Conservation (phyloP, 306 rosid genomes). For the Cucumis sativus region DNA sequence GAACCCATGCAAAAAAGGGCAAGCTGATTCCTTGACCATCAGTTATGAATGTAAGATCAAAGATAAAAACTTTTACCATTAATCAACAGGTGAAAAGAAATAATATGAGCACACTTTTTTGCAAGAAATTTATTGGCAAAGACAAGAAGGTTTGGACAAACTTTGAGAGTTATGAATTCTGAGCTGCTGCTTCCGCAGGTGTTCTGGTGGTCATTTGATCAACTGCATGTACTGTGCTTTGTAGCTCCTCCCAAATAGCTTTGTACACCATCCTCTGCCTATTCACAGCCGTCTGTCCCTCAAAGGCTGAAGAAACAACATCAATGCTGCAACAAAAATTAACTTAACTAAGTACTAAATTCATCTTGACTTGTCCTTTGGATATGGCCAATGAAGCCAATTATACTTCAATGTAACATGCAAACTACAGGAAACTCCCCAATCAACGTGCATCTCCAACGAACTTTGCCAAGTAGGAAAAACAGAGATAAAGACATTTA, state of each 20-base stretch:
- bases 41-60: not conserved
- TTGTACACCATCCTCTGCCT: slow-evolving; percentile 97
- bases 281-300: slow-evolving; percentile 83
- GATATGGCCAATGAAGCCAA: not conserved
- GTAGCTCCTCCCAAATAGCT: slow-evolving; percentile 98
- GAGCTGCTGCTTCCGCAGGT: slow-evolving; percentile 53
- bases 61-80: not conserved
- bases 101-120: not conserved
- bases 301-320: slow-evolving; percentile 62
- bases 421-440: not conserved
- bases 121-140: not conserved
- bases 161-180: slow-evolving; percentile 13
- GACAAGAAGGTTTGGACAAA: not conserved
- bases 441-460: not conserved
- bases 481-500: not conserved
- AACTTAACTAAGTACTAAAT: not conserved
- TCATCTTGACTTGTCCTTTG: not conserved
- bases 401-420: not conserved
- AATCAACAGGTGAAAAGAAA: not conserved
- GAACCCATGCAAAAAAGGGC: not conserved
- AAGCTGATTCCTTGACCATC: not conserved
- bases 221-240: slow-evolving; percentile 82
- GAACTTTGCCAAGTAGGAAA: not conserved
- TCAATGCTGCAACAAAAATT: slow-evolving; percentile 42
- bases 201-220: slow-evolving; percentile 89